A percentile compares a stretch with the other conserved stretches of the same genome.
Evolutionary conservation across 2,329 filamentous ascomycete species (phyloP).

Genomic region (Penicillium sp.): DNA sequence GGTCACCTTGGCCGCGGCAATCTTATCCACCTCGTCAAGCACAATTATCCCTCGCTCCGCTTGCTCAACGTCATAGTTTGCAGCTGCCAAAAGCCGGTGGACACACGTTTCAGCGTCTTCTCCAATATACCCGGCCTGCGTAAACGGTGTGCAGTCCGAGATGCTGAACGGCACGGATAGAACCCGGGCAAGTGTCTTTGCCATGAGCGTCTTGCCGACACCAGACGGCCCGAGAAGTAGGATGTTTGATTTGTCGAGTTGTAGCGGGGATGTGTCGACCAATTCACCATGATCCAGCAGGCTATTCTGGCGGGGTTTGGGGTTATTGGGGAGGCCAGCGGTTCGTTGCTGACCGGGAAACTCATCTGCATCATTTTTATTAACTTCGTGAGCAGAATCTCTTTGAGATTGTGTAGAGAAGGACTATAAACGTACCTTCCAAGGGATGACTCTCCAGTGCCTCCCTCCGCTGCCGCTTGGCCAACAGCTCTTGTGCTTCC

Average conservation of each 20-base stretch:
- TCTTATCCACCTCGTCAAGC: conserved; percentile 96
- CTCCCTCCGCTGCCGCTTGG: conserved; percentile 71
- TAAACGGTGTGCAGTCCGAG: conserved; percentile 93
- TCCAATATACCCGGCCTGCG: conserved; percentile 95
- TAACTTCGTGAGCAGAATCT: background rate
- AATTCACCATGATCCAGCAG: conserved; percentile 43
- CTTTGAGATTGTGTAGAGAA: background rate
- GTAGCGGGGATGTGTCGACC: conserved; percentile 62
- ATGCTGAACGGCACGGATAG: conserved; percentile 96
- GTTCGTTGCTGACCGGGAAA: conserved; percentile 63
- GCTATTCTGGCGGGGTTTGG: conserved; percentile 25
- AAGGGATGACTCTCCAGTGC: conserved; percentile 70
- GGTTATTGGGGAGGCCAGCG: conserved; percentile 40
- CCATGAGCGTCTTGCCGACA: conserved; percentile 94
- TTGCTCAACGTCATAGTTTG: conserved; percentile 82
- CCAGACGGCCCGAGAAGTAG: conserved; percentile 88
- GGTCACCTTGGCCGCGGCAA: conserved; percentile 81
- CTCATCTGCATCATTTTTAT: conserved; percentile 52
- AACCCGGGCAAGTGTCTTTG: conserved; percentile 82
- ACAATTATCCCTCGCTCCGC: conserved; percentile 93
- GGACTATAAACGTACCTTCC: conserved; percentile 63
- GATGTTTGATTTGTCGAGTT: conserved; percentile 94
- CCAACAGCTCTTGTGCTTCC: conserved; percentile 73
- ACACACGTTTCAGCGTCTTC: conserved; percentile 97
- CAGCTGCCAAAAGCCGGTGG: conserved; percentile 82